Evolutionary conservation across 352 stramenopile species (phyloP), one percentile per base, ranked within the genome.

Genomic region (Pythium phragmitis): DNA sequence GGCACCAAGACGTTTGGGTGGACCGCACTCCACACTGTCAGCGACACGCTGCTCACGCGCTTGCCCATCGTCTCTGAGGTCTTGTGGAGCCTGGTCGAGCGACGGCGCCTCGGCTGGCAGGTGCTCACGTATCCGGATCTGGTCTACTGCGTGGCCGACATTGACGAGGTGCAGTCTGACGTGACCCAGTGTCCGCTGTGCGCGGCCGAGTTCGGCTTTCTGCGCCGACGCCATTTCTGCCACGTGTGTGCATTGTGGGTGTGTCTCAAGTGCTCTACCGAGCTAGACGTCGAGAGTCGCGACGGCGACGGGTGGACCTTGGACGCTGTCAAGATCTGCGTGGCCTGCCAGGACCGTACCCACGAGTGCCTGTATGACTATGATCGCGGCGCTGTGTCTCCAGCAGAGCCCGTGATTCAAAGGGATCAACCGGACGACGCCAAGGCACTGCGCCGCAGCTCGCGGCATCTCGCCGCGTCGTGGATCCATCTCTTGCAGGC

Each of bases 181-280:
- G 50, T 53, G 23, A 51, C 41, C 12, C 47, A 60, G 19, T 89
- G 80, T 41, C 70, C 73, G 21, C 63, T 72, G 17, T 88, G 78
- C 62, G 73, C 68, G 33, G 65, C 46, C 8, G 68, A 75, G 8
- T 88, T 88, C 49, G 73, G 60, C 14, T 70, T 87, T 54, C 62
- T 87, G 19, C 75, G 79, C 9, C 75, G 72, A 50, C 76, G 70
- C 52, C 60, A 85, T 54, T 84, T 87, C 17, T 89, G 80, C 69
- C 67, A 76, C 28, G 42, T 88, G 11, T 89, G 80, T 61, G 68
- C 70, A 16, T 69, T 81, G 53, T 84, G 82, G 54, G 79, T 71
- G 6, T 89, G 80, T 45, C 57, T 71, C 56, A 85, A 82, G 62
- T 89, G 80, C 68, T 84, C 75, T 12, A 56, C 55, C 11, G 7